phyloP scores from a whole-genome alignment of 495 filamentous ascomycete species.

The Aspergillus diversus region DNA sequence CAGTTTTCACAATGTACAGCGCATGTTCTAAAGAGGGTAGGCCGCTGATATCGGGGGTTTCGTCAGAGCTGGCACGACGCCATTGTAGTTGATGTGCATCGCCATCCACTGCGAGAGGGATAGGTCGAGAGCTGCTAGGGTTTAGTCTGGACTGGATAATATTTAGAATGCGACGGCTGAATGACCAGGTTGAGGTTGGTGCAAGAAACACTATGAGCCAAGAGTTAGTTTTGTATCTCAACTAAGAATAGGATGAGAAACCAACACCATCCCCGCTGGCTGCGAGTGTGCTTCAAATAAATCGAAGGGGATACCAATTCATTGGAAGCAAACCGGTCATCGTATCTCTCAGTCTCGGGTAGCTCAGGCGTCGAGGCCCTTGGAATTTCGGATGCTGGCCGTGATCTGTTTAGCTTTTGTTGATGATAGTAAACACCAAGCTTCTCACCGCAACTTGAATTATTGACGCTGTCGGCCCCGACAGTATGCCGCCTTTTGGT shows the following conservation, averaged over 20 bases:
- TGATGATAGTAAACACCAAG: not conserved
- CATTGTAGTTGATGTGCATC: conserved; percentile 37
- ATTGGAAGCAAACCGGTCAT: conserved; percentile 30
- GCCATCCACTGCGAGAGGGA: conserved; percentile 34
- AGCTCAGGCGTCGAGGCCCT: conserved; percentile 16
- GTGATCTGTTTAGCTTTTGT: not conserved
- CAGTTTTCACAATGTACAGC: conserved; percentile 34
- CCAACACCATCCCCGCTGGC: conserved; percentile 26
- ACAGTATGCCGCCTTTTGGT: conserved; percentile 17
- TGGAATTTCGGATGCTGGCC: not conserved
- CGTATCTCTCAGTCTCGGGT: conserved; percentile 14
- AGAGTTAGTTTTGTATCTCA: not conserved
- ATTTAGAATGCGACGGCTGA: conserved; percentile 35
- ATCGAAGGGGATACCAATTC: conserved; percentile 23
- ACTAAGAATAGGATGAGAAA: not conserved
- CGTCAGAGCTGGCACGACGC: conserved; percentile 31
- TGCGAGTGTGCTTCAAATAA: conserved; percentile 25
- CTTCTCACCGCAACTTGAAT: conserved; percentile 9
- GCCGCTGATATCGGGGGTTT: conserved; percentile 29
- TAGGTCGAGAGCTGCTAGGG: conserved; percentile 24
- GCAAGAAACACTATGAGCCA: conserved; percentile 31
- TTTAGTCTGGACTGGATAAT: conserved; percentile 30
- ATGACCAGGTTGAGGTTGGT: conserved; percentile 43
- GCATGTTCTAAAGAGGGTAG: conserved; percentile 37
- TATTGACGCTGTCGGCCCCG: conserved; percentile 1